phyloP scores from a whole-genome alignment of 148 eudicot species.

The Nepenthes gracilis region DNA sequence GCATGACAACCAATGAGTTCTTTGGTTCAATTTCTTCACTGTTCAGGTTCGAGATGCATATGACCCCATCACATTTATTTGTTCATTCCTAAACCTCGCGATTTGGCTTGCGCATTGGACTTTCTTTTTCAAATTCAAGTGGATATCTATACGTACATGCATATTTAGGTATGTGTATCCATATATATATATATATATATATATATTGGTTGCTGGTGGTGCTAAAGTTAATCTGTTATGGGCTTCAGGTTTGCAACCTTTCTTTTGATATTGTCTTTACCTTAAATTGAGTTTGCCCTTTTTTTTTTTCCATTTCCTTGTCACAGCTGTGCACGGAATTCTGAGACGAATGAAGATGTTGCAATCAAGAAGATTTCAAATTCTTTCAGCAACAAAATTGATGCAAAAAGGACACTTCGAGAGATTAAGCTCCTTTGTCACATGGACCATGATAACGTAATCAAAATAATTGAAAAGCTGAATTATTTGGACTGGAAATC shows the following conservation, averaged over 20 bases:
- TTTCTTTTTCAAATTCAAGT: no score
- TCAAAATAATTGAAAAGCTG: not conserved
- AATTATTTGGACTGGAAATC: not conserved
- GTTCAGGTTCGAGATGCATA: no score
- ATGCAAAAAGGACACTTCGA: conserved; percentile 83
- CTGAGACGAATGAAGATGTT: conserved; percentile 78
- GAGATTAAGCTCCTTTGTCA: conserved; percentile 90
- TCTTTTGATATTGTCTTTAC: not conserved
- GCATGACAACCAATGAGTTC: no score
- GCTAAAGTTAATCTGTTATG: no score
- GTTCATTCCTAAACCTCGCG: no score
- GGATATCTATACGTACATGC: no score
- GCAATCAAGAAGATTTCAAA: conserved; percentile 85
- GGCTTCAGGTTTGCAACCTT: not conserved
- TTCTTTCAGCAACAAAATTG: conserved; percentile 84
- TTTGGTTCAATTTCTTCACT: no score
- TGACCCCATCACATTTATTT: no score
- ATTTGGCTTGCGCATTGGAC: no score
- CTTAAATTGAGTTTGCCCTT: not conserved
- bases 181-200: no score
- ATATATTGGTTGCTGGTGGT: no score
- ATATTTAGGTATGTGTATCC: no score
- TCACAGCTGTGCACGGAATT: conserved; percentile 71
- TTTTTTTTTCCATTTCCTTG: not conserved
- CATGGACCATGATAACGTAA: conserved; percentile 94